Evolutionary conservation across 2,329 filamentous ascomycete species (phyloP), one percentile per base, ranked within the genome.

Genomic region (Alternaria novae-zelandiae): DNA sequence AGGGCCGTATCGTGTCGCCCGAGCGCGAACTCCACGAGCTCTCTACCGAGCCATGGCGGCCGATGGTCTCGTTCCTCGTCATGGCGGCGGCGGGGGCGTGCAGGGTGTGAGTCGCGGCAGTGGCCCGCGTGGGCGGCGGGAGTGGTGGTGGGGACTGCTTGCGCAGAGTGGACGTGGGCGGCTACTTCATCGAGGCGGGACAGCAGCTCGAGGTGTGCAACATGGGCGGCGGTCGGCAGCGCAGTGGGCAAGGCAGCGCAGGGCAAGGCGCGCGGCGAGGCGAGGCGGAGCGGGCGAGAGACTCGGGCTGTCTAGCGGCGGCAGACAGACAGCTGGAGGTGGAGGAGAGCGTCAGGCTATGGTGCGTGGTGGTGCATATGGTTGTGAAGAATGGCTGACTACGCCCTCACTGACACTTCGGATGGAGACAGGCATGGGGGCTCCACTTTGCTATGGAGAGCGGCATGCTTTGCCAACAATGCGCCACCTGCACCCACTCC

Each of bases 11-110:
- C 43, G 91, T 93, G 74, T 88, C 86, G 75, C 85, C 86, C 65
- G 90, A 91, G 72, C 86, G 86, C 80, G 86, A 88, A 82, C 89
- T 91, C 82, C 87, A 88, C 69, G 87, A 86, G 84, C 87, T 89
- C 82, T 88, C 88, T 69, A 86, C 82, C 68, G 89, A 89, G 83
- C 86, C 89, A 85, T 90, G 87, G 82, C 89, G 89, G 81, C 85
- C 84, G 74, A 81, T 81, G 74, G 83, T 82, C 78, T 91, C 89
- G 83, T 89, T 87, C 81, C 86, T 87, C 82, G 89, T 87, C 90
- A 92, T 92, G 54, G 54, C 74, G 68, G 55, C 5, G 36, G 49
- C 12, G 61, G 67, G 59, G 63, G 63, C 49, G 61, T 57, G 64
- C 61, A 25, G 61, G 36, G 32, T 36, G 20, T 43, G 54, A 54